phyloP scores from a whole-genome alignment of 495 filamentous ascomycete species.

The Aspergillus sclerotiicarbonarius region DNA sequence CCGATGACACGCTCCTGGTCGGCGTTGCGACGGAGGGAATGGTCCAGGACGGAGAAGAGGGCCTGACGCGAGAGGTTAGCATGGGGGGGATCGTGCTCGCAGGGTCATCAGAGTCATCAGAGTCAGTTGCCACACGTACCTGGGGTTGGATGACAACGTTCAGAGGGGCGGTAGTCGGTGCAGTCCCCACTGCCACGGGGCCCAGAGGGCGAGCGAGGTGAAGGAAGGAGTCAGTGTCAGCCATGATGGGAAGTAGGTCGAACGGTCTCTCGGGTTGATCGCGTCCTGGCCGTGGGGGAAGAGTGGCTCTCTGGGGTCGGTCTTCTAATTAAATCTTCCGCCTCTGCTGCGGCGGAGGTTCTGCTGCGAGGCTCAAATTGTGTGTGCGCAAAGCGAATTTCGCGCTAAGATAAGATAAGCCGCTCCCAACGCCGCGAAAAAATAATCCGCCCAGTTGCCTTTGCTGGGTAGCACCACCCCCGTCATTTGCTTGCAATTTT shows the following conservation, averaged over 20 bases:
- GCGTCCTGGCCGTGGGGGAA: conserved; percentile 22
- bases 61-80: conserved; percentile 53
- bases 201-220: conserved; percentile 92
- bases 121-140: conserved; percentile 52
- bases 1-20: conserved; percentile 95
- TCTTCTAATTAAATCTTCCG: conserved; percentile 22
- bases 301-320: conserved; percentile 21
- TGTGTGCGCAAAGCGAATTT: conserved; percentile 50
- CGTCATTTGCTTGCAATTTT: not conserved
- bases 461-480: not conserved
- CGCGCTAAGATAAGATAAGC: conserved; percentile 58
- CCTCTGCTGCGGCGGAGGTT: conserved; percentile 25
- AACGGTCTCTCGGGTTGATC: conserved; percentile 11
- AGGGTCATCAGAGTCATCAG: not conserved
- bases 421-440: conserved; percentile 6
- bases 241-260: conserved; percentile 60
- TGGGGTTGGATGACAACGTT: conserved; percentile 93
- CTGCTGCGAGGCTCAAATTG: conserved; percentile 40
- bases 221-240: conserved; percentile 79
- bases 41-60: conserved; percentile 95
- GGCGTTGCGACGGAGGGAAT: conserved; percentile 84
- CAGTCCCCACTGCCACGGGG: conserved; percentile 71
- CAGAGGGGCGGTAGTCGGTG: conserved; percentile 81
- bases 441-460: conserved; percentile 4
- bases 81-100: not conserved